These are phyloP conservation scores for Plantago lanceolata DNA, from an alignment of 305 asterid species.

Conservation along the genomic window DNA sequence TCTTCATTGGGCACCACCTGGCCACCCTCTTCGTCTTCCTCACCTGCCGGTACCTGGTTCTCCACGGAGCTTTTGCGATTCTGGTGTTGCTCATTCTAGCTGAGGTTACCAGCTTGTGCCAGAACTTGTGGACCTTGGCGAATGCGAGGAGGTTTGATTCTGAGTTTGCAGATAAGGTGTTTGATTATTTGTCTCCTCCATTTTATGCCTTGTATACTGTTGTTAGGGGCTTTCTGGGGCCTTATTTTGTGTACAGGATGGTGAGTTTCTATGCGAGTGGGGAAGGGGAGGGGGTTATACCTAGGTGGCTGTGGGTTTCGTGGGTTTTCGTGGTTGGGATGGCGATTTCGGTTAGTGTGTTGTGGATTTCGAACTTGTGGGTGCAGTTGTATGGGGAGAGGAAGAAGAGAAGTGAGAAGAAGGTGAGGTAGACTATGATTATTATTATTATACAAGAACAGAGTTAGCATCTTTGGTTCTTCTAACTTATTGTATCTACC, in stretches of 20 bases:
- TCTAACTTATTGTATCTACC: conserved; percentile 23
- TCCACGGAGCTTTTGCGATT: conserved; percentile 73
- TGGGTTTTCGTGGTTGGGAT: conserved; percentile 63
- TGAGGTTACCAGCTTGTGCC: conserved; percentile 86
- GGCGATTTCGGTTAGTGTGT: conserved; percentile 73
- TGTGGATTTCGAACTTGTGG: conserved; percentile 86
- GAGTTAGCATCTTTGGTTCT: conserved; percentile 4
- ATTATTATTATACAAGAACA: not conserved
- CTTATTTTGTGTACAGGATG: conserved; percentile 68
- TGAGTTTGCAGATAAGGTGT: conserved; percentile 56
- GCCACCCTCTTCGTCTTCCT: conserved; percentile 82
- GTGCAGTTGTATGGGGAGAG: conserved; percentile 50
- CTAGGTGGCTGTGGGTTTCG: conserved; percentile 83
- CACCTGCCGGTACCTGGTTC: conserved; percentile 71
- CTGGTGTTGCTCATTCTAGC: conserved; percentile 69
- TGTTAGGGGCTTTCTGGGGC: conserved; percentile 74
- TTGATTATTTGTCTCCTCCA: conserved; percentile 59
- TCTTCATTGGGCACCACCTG: conserved; percentile 84
- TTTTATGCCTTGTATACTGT: conserved; percentile 72
- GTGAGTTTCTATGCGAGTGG: conserved; percentile 52
- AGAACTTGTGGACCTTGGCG: conserved; percentile 88
- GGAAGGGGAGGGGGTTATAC: conserved; percentile 59
- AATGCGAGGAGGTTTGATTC: conserved; percentile 52
- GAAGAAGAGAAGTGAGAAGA: conserved; percentile 33
- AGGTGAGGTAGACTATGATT: conserved; percentile 36